Percentiles rank a stretch among this genome's conserved stretches.
phyloP scores from a whole-genome alignment of 768 basidiomycete species.

The Cubamyces sp. region DNA sequence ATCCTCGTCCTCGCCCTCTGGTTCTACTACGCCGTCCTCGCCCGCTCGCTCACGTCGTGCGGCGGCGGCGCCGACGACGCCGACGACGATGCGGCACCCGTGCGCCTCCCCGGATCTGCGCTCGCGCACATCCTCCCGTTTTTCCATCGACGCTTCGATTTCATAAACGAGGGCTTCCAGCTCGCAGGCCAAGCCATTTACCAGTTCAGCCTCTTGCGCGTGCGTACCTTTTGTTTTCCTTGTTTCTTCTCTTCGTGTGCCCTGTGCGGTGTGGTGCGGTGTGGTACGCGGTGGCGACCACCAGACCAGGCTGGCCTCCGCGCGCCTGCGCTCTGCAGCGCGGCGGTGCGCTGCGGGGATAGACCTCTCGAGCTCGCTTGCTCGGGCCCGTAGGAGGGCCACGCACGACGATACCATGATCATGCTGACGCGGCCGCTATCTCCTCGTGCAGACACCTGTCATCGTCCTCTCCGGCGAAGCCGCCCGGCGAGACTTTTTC shows the following conservation, averaged over 20 bases:
- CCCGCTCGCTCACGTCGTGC: neutral
- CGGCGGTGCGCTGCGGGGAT: too few species aligned
- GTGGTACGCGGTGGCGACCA: too few species aligned
- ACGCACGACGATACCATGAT: too few species aligned
- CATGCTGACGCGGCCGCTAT: constrained; percentile 8
- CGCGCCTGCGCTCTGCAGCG: too few species aligned
- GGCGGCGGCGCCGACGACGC: neutral
- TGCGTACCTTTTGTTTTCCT: constrained; percentile 41
- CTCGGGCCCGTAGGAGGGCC: too few species aligned
- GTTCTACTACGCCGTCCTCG: constrained; percentile 28
- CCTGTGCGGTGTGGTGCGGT: too few species aligned
- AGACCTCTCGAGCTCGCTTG: too few species aligned
- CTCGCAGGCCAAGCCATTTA: constrained; percentile 67
- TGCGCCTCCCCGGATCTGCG: constrained; percentile 58
- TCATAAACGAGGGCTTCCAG: constrained; percentile 72
- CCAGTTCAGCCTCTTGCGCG: constrained; percentile 70
- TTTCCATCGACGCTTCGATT: constrained; percentile 72
- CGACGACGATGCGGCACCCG: constrained; percentile 52
- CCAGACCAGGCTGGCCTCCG: too few species aligned
- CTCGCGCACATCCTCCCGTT: constrained; percentile 66
- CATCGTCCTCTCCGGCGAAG: constrained; percentile 76
- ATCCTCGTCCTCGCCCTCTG: constrained; percentile 46
- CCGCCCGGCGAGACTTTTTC: constrained; percentile 70
- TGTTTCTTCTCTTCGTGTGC: too few species aligned
- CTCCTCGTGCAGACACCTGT: constrained; percentile 60